Evolutionary conservation across 2,329 filamentous ascomycete genomes (phyloP), one percentile per base, ranked within the genome.

Genomic region (Coniochaeta ligniaria): DNA sequence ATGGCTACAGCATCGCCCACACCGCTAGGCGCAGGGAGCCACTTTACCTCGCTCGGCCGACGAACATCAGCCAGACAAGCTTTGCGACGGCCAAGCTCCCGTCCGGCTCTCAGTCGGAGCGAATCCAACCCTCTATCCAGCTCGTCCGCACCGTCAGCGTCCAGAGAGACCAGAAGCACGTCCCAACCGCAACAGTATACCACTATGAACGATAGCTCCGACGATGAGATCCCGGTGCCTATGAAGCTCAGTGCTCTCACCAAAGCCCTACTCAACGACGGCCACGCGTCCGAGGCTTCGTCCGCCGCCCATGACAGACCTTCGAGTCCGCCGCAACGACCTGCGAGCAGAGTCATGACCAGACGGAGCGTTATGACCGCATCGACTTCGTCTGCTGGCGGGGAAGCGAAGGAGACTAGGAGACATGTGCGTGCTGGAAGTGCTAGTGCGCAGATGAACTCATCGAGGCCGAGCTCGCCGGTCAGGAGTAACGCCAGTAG

Each of bases 231-330:
- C 31, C 90, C 90, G 17, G 89, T 91, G 66, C 92, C 92, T 68
- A 92, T 95, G 85, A 96, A 95, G 77, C 89, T 97, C 72, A 97
- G 92, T 72, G 92, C 93, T 68, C 84, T 95, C 66, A 96, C 94
- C 57, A 94, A 95, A 71, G 93, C 92, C 22, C 80, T 97, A 17
- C 81, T 97, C 26, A 84, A 85, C 61, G 85, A 88, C 62, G 83
- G 83, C 50, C 78, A 80, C 57, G 78, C 80, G 60, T 38, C 78
- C 61, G 78, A 78, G 43, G 73, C 69, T 71, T 64, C 64, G 4
- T 62, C 63, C 3, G 65, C 67, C 6, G 59, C 56, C 9, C 35
- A 63, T 75, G 65, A 65, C 69, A 69, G 62, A 66, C 68, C 35
- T 61, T 61, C 67, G 9, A 35, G 31, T 35, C 57, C 67, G 14